A percentile compares a stretch with the other conserved stretches of the same genome.
phyloP scores from a whole-genome alignment of 495 filamentous ascomycete species.

The Lentithecium fluviatile region DNA sequence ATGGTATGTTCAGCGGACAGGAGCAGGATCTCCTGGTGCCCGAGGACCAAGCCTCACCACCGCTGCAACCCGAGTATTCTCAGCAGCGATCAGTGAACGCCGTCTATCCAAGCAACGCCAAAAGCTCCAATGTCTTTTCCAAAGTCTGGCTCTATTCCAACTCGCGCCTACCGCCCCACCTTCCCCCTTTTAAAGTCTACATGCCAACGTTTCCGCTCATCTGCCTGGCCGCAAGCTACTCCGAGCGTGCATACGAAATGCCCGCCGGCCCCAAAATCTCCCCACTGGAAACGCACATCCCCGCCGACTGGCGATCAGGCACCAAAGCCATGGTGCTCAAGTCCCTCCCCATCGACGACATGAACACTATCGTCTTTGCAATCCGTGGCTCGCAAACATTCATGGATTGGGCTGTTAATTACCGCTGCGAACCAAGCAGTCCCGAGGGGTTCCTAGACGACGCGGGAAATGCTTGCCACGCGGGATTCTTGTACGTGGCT shows the following conservation, averaged over 20 bases:
- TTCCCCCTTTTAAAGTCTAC: conserved; percentile 64
- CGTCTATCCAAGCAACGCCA: conserved; percentile 28
- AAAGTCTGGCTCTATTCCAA: conserved; percentile 79
- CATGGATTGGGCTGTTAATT: conserved; percentile 82
- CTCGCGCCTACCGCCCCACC: conserved; percentile 64
- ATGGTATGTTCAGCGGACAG: conserved; percentile 59
- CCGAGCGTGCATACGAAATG: conserved; percentile 66
- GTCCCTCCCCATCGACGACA: conserved; percentile 68
- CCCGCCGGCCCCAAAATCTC: conserved; percentile 47
- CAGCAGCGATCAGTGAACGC: not conserved
- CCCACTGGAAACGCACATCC: conserved; percentile 63
- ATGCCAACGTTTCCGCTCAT: conserved; percentile 69
- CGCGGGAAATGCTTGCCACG: conserved; percentile 69
- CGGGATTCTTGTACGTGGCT: conserved; percentile 73
- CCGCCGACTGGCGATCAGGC: conserved; percentile 66
- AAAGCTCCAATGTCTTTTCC: conserved; percentile 61
- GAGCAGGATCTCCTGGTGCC: conserved; percentile 59
- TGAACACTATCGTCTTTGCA: conserved; percentile 75
- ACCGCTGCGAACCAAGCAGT: conserved; percentile 60
- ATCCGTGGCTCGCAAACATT: conserved; percentile 76
- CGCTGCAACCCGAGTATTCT: conserved; percentile 8
- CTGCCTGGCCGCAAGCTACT: conserved; percentile 72
- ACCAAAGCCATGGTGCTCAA: conserved; percentile 86
- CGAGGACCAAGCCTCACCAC: conserved; percentile 36
- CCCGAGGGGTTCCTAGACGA: conserved; percentile 73